A percentile compares a stretch with the other conserved stretches of the same genome.
These are phyloP conservation scores for Trichosanthes cucumerina DNA, from an alignment of 306 rosid species.

Conservation along the genomic window DNA sequence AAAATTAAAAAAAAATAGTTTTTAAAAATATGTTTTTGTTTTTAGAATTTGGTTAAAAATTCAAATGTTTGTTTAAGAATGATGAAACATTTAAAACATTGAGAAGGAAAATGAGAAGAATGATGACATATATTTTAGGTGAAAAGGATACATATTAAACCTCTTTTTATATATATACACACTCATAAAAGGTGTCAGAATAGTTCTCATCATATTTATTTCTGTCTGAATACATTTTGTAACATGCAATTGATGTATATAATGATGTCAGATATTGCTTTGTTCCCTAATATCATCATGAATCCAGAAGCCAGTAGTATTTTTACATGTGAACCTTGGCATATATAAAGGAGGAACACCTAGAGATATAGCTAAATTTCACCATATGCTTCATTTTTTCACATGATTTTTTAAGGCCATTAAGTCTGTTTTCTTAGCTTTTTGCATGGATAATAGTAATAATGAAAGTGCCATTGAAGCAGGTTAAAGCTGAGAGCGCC, in stretches of 20 bases:
- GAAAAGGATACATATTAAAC: not conserved
- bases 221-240: not conserved
- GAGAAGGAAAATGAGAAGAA: not conserved
- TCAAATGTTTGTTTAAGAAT: too few species aligned
- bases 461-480: not conserved
- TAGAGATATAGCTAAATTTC: not conserved
- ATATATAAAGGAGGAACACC: not conserved
- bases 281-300: not conserved
- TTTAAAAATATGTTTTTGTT: too few species aligned
- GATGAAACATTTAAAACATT: not conserved
- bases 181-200: not conserved
- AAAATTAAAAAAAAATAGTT: too few species aligned
- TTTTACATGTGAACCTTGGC: not conserved
- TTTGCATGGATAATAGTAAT: not conserved
- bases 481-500: conserved; percentile 2
- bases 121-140: not conserved
- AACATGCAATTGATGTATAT: not conserved
- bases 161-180: not conserved
- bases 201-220: not conserved
- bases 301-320: not conserved
- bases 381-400: not conserved
- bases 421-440: not conserved
- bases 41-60: too few species aligned
- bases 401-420: not conserved
- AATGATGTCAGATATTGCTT: not conserved